These are phyloP conservation scores for Cyclotella choctawhatcheeana DNA, from an alignment of 108 stramenopile genomes.

Conservation along the genomic window DNA sequence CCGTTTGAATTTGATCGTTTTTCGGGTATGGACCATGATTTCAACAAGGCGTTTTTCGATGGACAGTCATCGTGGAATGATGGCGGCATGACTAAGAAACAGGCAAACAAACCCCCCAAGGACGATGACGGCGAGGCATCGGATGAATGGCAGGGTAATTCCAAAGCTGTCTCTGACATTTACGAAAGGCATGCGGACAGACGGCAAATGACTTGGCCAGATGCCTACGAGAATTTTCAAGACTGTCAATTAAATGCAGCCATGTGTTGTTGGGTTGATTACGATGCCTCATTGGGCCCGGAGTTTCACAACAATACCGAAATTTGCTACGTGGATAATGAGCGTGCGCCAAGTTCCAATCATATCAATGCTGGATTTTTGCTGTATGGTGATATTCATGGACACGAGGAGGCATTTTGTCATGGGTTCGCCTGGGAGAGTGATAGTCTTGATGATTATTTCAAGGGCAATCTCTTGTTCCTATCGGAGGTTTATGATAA, in stretches of 20 bases:
- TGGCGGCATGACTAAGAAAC: background rate
- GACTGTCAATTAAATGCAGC: constrained; percentile 6
- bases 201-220: constrained; percentile 5
- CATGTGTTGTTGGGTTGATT: constrained; percentile 13
- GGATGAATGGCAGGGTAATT: background rate
- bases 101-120: background rate
- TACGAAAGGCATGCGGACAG: background rate
- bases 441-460: background rate
- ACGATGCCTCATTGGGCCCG: background rate
- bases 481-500: constrained; percentile 8
- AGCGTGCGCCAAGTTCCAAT: constrained; percentile 5
- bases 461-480: constrained; percentile 8
- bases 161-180: background rate
- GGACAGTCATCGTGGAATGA: constrained; percentile 4
- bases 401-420: constrained; percentile 1
- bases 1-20: constrained; percentile 7
- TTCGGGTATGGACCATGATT: constrained; percentile 3
- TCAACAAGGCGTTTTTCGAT: constrained; percentile 16
- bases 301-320: constrained; percentile 9
- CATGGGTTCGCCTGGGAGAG: constrained; percentile 14
- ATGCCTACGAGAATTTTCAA: background rate
- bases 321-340: constrained; percentile 4
- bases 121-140: background rate
- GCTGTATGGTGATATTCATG: constrained; percentile 3
- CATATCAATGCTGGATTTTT: background rate